Conservation (phyloP, 257 asterid species). For the Ehretia macrophylla region DNA sequence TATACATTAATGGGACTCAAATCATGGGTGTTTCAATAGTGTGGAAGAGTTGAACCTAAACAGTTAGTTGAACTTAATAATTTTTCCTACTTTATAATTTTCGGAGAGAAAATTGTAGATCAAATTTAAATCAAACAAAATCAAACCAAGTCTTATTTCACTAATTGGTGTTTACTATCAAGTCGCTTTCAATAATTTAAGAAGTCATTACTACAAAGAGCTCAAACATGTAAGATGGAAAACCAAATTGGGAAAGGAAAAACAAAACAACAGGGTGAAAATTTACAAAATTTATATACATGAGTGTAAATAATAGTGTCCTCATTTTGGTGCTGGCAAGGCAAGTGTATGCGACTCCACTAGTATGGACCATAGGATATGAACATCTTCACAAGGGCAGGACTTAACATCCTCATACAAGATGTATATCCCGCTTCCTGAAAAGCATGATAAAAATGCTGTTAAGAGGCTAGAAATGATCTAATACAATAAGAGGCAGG, state of each 20-base stretch:
- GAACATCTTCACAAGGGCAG: constrained; percentile 91
- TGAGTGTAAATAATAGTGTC: constrained; percentile 17
- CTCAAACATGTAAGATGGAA: constrained; percentile 28
- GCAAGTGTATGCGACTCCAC: constrained; percentile 80
- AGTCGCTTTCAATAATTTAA: constrained; percentile 32
- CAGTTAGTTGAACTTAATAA: no score
- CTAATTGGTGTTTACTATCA: no score
- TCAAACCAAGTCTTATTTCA: no score
- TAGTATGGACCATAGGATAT: constrained; percentile 87
- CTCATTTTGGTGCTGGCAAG: constrained; percentile 51
- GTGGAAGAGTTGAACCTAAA: no score
- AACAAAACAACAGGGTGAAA: constrained; percentile 15
- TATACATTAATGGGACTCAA: no score
- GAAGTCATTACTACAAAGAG: constrained; percentile 13
- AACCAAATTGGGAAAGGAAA: constrained; percentile 13
- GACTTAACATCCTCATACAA: constrained; percentile 94
- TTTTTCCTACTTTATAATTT: no score
- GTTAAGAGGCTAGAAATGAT: background rate
- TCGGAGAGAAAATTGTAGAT: constrained; percentile 3
- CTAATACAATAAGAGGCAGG: background rate
- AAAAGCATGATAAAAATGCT: no score
- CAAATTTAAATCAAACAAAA: constrained; percentile 11
- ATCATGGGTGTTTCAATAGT: no score
- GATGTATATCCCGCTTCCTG: constrained; percentile 88
- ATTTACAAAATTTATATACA: background rate